Evolutionary conservation across 495 filamentous ascomycete species (phyloP).

Genomic region (Penicillium steckii): DNA sequence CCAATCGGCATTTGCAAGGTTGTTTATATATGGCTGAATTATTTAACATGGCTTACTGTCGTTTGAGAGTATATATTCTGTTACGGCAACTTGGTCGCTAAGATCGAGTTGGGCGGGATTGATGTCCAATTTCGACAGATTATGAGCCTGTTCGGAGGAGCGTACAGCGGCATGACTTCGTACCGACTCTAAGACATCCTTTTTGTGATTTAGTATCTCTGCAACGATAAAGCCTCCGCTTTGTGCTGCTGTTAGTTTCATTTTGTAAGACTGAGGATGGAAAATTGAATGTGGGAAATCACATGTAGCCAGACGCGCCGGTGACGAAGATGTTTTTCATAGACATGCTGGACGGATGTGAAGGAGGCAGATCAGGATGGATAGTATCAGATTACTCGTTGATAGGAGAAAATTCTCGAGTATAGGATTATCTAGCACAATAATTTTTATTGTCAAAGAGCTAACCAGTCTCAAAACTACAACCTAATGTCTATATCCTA

Average conservation of each 20-base stretch:
- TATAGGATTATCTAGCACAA: no score
- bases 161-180: conserved; percentile 7
- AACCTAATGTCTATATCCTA: no score
- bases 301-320: conserved; percentile 2
- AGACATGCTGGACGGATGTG: no score
- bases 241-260: background rate
- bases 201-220: background rate
- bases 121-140: background rate
- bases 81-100: background rate
- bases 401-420: no score
- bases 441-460: no score
- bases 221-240: background rate
- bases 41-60: conserved; percentile 1
- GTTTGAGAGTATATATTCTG: conserved; percentile 3
- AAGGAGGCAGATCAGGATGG: no score
- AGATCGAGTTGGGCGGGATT: conserved; percentile 3
- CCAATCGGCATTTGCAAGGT: background rate
- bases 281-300: background rate
- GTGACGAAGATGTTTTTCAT: background rate
- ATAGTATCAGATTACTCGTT: no score
- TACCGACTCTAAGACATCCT: background rate
- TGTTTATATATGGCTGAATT: background rate
- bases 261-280: background rate
- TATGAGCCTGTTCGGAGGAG: conserved; percentile 7
- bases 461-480: no score